Base-by-base conservation (phyloP, 495 filamentous ascomycete species). In the Tuber umbilicatum region DNA sequence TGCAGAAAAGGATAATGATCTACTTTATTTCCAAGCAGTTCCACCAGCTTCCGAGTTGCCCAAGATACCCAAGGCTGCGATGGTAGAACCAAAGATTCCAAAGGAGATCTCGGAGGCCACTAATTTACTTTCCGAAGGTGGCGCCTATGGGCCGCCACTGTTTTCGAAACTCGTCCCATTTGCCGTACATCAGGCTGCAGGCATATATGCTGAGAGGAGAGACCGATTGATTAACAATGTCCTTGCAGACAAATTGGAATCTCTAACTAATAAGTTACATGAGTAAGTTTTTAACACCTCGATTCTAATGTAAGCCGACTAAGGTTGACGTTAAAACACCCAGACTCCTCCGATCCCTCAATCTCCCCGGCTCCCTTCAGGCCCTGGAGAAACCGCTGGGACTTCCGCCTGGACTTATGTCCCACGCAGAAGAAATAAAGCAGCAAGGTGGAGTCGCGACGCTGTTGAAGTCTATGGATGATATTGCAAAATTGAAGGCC, bases 101-200 rank as follows among this genome's bases (percentile, higher is more conserved):
- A 90, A 91, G 47, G 92, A 97, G 80, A 89, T 98, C 0, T 90
- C 91, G 2, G 89, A 94, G 72, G 92, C 93, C 0, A 87, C 90
- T 43, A 89, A 90, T 9, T 89, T 91, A 83, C 87, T 99, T 1
- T 92, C 93, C 0, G 91, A 94, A 41, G 88, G 91, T 70, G 90
- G 89, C 21, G 89, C 91, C 68, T 90, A 97, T 76, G 94, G 95
- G 0, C 91, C 90, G 50, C 91, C 93, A 3, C 83, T 99, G 35
- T 98, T 99, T 80, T 88, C 92, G 7, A 96, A 94, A 81, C 87
- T 99, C 27, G 95, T 99, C 2, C 95, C 95, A 12, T 98, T 97
- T 83, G 93, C 94, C 3, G 95, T 98, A 6, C 95, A 98, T 80
- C 87, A 97, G 64, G 95, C 95, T 35, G 92, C 95, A 9, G 97